phyloP scores from a whole-genome alignment of 2,329 filamentous ascomycete genomes.

The Aspergillus sp. region DNA sequence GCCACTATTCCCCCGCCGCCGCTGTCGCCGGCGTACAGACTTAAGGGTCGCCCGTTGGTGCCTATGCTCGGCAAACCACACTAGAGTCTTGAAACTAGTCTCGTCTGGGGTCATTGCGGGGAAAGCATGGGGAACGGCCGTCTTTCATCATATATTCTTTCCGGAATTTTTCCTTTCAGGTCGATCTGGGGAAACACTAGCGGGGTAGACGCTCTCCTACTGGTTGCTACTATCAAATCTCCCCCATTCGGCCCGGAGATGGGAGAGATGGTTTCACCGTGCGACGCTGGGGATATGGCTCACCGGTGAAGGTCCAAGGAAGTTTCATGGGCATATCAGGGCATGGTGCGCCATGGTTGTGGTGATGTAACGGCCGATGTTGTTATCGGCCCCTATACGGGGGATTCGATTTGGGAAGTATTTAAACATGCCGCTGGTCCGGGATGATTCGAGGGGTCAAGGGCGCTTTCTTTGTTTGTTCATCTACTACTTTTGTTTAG shows the following conservation, averaged over 20 bases:
- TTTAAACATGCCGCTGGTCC: not conserved
- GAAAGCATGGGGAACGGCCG: not conserved
- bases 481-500: not conserved
- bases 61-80: not conserved
- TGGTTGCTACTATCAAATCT: not conserved
- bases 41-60: not conserved
- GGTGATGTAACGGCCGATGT: not conserved
- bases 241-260: not conserved
- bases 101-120: not conserved
- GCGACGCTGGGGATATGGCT: not conserved
- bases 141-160: not conserved
- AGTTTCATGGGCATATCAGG: not conserved
- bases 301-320: not conserved
- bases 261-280: not conserved
- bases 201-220: not conserved
- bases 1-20: not conserved
- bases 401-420: not conserved
- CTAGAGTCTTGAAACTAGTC: too few species aligned
- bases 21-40: not conserved
- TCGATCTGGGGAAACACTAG: not conserved
- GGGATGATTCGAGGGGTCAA: not conserved
- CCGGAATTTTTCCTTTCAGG: not conserved
- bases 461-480: not conserved
- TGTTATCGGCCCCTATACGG: not conserved
- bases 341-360: not conserved